Base-by-base conservation (phyloP, 2,329 filamentous ascomycete species). In the Fusarium siculi region DNA sequence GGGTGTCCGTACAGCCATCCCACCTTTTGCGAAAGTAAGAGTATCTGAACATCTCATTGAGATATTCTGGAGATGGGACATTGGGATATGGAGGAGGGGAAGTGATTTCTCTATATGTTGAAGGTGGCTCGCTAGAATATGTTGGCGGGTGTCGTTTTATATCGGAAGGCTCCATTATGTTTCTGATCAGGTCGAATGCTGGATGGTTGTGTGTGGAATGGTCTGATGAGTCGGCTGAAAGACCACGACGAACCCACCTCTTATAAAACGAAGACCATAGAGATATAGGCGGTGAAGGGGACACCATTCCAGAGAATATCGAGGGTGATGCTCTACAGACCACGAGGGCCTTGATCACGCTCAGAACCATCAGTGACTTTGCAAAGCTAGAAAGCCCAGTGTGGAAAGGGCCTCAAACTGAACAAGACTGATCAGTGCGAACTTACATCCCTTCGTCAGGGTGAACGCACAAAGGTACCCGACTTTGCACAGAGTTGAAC, bases 61-160 rank as follows among this genome's bases (percentile, higher is more conserved):
- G 1, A 25, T 25, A 3, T 9, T 25, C 42, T 25, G 16, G 7
- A 1, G 42, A 12, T 19, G 10, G 23, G 1, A 0, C 23, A 0
- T 5, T 3, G 1, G 42, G 16, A 44, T 44, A 44, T 25, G 23
- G 42, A 25, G 23, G 23, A n/a, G 0, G 23, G 3, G 16, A 4
- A 12, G 42, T 0, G 0, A 44, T 25, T 5, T 44, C 5, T 7
- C 3, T 44, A 14, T 44, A 25, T 3, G 42, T 16, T 10, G 23
- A 23, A 4, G 23, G 0, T 25, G 42, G 10, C 0, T 12, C 42
- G 15, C 0, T 25, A 12, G 42, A 25, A 19, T 19, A 0, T 12
- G 0, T 25, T 19, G 23, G 23, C 4, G 42, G 42, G 4, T 2
- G 6, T 8, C 1, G n/a, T 2, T 19, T 1, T 2, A 0, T 18